phyloP scores from a whole-genome alignment of 352 stramenopile species.

The Phytophthora crassamura region DNA sequence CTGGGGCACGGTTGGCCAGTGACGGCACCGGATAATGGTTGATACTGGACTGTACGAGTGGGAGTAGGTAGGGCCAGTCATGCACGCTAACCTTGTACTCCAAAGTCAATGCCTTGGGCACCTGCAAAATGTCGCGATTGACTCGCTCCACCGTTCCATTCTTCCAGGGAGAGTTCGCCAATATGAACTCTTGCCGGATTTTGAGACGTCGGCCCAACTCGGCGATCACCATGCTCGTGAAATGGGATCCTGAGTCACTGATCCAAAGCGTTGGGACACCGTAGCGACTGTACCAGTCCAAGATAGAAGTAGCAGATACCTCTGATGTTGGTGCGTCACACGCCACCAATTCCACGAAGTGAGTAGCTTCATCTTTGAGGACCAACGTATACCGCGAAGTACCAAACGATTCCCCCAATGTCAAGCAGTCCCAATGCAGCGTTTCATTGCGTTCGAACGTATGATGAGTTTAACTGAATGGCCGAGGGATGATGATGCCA shows the following conservation, averaged over 20 bases:
- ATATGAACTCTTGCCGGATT: background rate
- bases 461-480: constrained; percentile 17
- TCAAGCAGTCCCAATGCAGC: constrained; percentile 17
- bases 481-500: constrained; percentile 5
- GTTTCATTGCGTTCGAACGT: constrained; percentile 16
- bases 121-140: background rate
- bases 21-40: background rate
- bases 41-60: background rate
- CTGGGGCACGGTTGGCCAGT: background rate
- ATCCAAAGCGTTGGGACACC: background rate
- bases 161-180: constrained; percentile 3
- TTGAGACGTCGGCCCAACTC: background rate
- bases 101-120: background rate
- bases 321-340: constrained; percentile 5
- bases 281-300: constrained; percentile 6
- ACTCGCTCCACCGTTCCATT: no score
- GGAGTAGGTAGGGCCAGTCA: background rate
- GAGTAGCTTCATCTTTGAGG: constrained; percentile 16
- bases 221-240: constrained; percentile 5
- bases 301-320: background rate
- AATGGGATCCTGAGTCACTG: background rate
- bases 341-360: constrained; percentile 8
- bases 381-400: constrained; percentile 14
- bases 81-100: background rate
- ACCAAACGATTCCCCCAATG: constrained; percentile 12